A percentile compares a stretch with the other conserved stretches of the same genome.
phyloP scores from a whole-genome alignment of 2,329 filamentous ascomycete species.

The Talaromyces sp. region DNA sequence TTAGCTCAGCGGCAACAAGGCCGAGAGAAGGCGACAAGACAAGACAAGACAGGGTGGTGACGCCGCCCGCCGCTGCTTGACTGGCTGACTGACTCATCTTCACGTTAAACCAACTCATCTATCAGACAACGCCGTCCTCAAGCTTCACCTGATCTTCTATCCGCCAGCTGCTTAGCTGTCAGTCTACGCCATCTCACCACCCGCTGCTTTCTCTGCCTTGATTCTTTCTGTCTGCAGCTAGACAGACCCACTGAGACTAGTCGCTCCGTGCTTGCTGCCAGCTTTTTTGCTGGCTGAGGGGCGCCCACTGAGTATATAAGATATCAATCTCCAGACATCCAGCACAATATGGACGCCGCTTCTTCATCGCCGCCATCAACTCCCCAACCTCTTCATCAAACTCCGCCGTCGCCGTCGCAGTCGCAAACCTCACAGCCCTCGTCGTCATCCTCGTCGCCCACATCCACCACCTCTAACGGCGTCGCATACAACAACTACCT shows the following conservation, averaged over 20 bases:
- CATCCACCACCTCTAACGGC: not conserved
- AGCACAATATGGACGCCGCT: conserved; percentile 5
- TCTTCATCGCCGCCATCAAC: not conserved
- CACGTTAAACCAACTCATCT: not conserved
- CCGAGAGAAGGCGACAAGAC: not conserved
- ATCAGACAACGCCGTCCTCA: not conserved
- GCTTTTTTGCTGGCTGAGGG: not conserved
- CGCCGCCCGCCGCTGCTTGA: conserved; percentile 7
- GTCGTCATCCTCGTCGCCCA: conserved; percentile 2
- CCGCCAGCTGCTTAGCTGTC: not conserved
- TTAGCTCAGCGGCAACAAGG: conserved; percentile 12
- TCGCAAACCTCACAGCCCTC: not conserved
- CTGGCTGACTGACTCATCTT: not conserved
- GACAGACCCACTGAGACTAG: not conserved
- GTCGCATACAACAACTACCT: not conserved
- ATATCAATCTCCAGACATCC: not conserved
- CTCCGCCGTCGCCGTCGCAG: not conserved
- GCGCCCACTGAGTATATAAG: not conserved
- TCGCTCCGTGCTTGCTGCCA: not conserved
- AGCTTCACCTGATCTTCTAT: not conserved
- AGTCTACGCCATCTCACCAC: not conserved
- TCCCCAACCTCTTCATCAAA: not conserved
- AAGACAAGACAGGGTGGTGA: not conserved
- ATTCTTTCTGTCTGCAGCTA: not conserved
- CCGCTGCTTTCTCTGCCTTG: not conserved